These are phyloP conservation scores for Apiospora malaysiana DNA, from an alignment of 2,329 filamentous ascomycete genomes.

Conservation along the genomic window DNA sequence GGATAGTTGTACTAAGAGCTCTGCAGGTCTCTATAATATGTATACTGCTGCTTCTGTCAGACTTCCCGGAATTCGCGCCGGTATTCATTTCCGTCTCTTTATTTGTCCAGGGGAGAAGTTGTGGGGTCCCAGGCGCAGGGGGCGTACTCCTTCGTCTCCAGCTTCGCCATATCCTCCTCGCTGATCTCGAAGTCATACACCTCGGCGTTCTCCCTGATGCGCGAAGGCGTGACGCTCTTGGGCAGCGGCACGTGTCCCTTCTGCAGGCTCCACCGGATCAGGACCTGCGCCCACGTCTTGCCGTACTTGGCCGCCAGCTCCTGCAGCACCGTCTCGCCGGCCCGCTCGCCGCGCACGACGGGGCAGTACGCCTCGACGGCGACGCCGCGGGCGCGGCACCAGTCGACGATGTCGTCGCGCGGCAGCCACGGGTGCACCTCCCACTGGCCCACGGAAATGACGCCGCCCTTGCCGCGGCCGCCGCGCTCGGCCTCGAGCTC, in stretches of 20 bases:
- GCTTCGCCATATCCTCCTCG: constrained; percentile 55
- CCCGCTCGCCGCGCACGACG: constrained; percentile 70
- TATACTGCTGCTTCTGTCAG: not conserved
- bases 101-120: constrained; percentile 50
- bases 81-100: not conserved
- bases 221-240: constrained; percentile 72
- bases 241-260: constrained; percentile 76
- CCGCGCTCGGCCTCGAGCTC: constrained; percentile 64
- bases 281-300: constrained; percentile 76
- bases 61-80: too few species aligned
- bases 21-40: not conserved
- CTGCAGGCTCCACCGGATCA: constrained; percentile 83
- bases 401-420: constrained; percentile 78
- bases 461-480: constrained; percentile 68
- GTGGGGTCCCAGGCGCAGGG: constrained; percentile 64
- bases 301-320: constrained; percentile 73
- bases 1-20: constrained; percentile 1
- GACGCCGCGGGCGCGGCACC: constrained; percentile 70
- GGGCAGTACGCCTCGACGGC: constrained; percentile 69
- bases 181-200: constrained; percentile 62
- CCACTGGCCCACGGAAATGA: constrained; percentile 84
- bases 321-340: constrained; percentile 69
- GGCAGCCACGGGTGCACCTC: constrained; percentile 91
- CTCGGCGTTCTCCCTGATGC: constrained; percentile 68
- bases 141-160: constrained; percentile 59